phyloP scores from a whole-genome alignment of 2,329 filamentous ascomycete genomes.

The Pseudocercospora musae region DNA sequence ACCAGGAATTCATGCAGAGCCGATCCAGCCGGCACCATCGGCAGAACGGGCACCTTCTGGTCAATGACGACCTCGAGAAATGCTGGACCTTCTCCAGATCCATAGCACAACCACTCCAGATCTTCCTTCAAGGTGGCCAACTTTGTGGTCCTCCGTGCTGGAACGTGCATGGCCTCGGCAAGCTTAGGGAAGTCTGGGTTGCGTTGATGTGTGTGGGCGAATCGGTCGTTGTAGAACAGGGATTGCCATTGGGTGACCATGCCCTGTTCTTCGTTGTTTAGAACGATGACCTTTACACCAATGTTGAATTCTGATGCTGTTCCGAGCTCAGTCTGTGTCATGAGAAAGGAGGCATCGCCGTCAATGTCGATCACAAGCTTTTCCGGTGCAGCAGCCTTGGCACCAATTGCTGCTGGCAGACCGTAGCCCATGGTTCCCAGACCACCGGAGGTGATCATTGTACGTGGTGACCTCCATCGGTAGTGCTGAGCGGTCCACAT shows the following conservation, averaged over 20 bases:
- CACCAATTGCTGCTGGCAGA: slow-evolving; percentile 89
- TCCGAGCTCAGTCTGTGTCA: slow-evolving; percentile 93
- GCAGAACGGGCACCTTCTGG: slow-evolving; percentile 85
- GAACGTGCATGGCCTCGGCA: slow-evolving; percentile 84
- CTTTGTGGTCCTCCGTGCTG: slow-evolving; percentile 67
- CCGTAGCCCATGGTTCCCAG: slow-evolving; percentile 96
- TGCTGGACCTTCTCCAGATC: slow-evolving; percentile 74
- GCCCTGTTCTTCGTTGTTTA: slow-evolving; percentile 97
- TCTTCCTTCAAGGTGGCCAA: slow-evolving; percentile 73
- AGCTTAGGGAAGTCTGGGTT: slow-evolving; percentile 97
- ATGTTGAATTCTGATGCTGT: slow-evolving; percentile 96
- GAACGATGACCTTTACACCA: slow-evolving; percentile 86
- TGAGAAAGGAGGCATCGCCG: slow-evolving; percentile 97
- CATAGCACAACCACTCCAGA: slow-evolving; percentile 81
- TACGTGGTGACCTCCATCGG: slow-evolving; percentile 85
- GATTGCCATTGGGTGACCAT: slow-evolving; percentile 99
- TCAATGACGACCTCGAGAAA: slow-evolving; percentile 90
- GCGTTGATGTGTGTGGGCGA: slow-evolving; percentile 84
- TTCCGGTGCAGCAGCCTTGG: slow-evolving; percentile 80
- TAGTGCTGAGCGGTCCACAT: slow-evolving; percentile 99
- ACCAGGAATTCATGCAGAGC: slow-evolving; percentile 90
- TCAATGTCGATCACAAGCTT: slow-evolving; percentile 93
- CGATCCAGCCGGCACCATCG: slow-evolving; percentile 89
- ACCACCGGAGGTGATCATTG: slow-evolving; percentile 95
- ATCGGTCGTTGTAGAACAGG: slow-evolving; percentile 94